Base-by-base conservation (phyloP, 371 early-diverging fungal species). In the Conidiobolus incongruus region DNA sequence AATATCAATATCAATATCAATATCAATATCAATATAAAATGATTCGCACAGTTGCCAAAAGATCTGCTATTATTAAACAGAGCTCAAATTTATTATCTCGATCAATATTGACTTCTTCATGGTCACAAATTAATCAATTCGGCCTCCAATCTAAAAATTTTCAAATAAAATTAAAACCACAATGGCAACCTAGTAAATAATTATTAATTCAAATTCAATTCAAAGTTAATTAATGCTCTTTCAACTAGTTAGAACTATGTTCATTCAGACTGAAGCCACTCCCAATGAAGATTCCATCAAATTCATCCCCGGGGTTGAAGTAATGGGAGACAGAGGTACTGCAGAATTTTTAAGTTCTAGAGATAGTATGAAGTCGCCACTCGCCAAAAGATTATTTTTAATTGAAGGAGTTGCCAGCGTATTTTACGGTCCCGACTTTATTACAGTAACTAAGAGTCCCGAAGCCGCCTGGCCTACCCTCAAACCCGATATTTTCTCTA, bases 241-340 rank as follows among this genome's bases (percentile, higher is more conserved):
- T n/a, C n/a, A n/a, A n/a, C n/a, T 56, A 76, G 77, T 64, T 0
- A 70, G 77, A 33, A 69, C 72, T 22, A 80, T 96, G 84, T 96
- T 96, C 60, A 92, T 94, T 44, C 92, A 93, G 54, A 87, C 90
- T 0, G 88, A 86, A 40, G 59, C 69, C 4, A 96, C 97, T 2
- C 97, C 97, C 40, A 93, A 92, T 59, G 65, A 69, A 22, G 82
- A 94, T 54, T 75, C 89, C 1, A 70, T 94, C 47, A 88, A 88
- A 59, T 94, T 94, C 58, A 76, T 81, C 33, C 89, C 92, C 21
- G 92, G 92, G 24, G 69, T 66, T 0, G 58, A 72, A 1, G 83
- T 90, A 15, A 62, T 87, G 51, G 59, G 59, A 4, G 56, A 55
- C 30, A 47, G 52, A 8, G 68, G 72, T 22, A 63, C 68, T 22